Conservation (phyloP, 345 rosid genomes). For the Nephelium lappaceum region DNA sequence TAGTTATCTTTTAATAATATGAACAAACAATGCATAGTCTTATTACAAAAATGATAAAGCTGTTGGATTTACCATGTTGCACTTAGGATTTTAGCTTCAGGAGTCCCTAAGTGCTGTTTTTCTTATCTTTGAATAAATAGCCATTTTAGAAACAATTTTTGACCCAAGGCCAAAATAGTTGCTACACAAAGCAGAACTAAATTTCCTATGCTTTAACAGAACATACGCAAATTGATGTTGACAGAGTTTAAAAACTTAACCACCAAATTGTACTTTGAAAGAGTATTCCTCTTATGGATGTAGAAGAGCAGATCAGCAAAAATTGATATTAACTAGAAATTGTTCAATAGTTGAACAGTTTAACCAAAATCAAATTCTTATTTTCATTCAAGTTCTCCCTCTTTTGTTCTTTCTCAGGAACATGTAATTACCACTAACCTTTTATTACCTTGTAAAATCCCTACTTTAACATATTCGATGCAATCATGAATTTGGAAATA, state of each 20-base stretch:
- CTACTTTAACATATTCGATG: neutral
- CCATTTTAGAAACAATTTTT: conserved; percentile 3
- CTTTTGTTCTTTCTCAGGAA: neutral
- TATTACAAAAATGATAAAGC: neutral
- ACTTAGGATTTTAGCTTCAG: neutral
- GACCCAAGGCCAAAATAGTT: neutral
- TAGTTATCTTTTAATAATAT: neutral
- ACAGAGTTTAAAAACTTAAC: neutral
- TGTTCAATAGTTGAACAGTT: neutral
- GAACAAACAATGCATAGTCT: neutral
- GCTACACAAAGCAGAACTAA: neutral
- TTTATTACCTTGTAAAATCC: neutral
- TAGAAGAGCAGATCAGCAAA: neutral
- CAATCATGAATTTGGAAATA: neutral
- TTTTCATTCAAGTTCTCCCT: neutral
- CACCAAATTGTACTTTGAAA: neutral
- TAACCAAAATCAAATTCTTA: neutral
- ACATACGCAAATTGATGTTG: neutral
- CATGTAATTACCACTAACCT: neutral
- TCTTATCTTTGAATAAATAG: neutral
- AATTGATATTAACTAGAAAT: neutral
- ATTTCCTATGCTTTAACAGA: neutral
- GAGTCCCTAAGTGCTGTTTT: neutral
- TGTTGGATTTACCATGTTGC: neutral
- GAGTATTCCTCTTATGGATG: neutral